Percentiles rank a stretch among this genome's conserved stretches.
Evolutionary conservation across 805 yeast genomes (phyloP).

Genomic region (Candida germanica): DNA sequence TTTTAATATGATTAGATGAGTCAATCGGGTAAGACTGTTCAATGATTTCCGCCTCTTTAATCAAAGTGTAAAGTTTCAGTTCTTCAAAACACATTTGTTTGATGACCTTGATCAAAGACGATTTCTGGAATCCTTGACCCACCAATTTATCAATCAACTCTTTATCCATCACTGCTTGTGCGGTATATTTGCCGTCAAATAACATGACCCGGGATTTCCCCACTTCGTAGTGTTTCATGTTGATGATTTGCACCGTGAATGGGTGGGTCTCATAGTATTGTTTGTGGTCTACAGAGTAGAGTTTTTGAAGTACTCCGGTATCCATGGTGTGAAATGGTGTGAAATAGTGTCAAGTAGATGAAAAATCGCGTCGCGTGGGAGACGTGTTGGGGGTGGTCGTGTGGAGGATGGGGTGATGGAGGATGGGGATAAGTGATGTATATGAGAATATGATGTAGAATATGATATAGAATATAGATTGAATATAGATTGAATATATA

Average conservation of each 20-base stretch:
- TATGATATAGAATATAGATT: too few species aligned
- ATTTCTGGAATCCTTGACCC: slow-evolving; percentile 44
- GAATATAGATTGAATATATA: too few species aligned
- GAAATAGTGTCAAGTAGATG: too few species aligned
- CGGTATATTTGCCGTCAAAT: slow-evolving; percentile 36
- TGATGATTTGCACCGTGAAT: slow-evolving; percentile 32
- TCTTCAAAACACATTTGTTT: slow-evolving; percentile 45
- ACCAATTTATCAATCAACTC: slow-evolving; percentile 41
- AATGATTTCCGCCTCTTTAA: slow-evolving; percentile 46
- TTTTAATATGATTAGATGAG: slow-evolving; percentile 10
- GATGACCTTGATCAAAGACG: slow-evolving; percentile 39
- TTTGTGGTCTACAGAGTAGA: slow-evolving; percentile 12
- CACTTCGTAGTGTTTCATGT: slow-evolving; percentile 25
- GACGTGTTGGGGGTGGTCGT: too few species aligned
- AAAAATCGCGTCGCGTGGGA: too few species aligned
- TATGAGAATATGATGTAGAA: too few species aligned
- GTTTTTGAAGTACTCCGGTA: slow-evolving; percentile 11
- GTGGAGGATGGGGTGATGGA: too few species aligned
- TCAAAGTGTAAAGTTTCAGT: slow-evolving; percentile 46
- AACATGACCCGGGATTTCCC: slow-evolving; percentile 33
- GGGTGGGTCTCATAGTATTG: slow-evolving; percentile 18
- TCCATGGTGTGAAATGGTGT: slow-evolving; percentile 10
- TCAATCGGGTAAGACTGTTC: slow-evolving; percentile 5
- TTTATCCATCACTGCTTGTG: slow-evolving; percentile 39
- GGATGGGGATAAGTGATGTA: too few species aligned